phyloP scores from a whole-genome alignment of 345 rosid genomes.

The Linum usitatissimum region DNA sequence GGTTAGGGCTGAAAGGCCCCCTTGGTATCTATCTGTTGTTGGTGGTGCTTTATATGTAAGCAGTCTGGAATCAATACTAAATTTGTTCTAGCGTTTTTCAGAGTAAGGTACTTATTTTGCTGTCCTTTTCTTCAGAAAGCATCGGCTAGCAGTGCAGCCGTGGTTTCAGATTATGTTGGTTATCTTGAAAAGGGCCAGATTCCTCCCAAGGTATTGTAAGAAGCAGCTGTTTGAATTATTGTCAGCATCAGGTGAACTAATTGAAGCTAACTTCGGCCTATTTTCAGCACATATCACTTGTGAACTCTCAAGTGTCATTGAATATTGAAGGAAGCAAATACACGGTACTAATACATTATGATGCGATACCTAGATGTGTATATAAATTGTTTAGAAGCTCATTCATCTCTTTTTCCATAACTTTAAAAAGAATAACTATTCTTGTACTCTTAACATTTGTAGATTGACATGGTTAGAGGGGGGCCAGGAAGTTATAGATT shows the following conservation, averaged over 20 bases:
- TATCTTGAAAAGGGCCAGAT: constrained; percentile 99
- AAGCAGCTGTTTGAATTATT: not conserved
- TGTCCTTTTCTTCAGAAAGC: constrained; percentile 65
- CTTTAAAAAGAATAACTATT: not conserved
- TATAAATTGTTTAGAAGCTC: too few relatives aligned
- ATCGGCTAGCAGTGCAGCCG: constrained; percentile 85
- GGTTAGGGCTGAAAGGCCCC: constrained; percentile 98
- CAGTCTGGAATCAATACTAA: constrained; percentile 3
- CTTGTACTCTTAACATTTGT: constrained; percentile 1
- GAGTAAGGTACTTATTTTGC: not conserved
- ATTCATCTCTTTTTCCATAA: not conserved
- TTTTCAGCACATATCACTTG: constrained; percentile 91
- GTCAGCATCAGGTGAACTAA: constrained; percentile 9
- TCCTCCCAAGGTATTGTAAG: constrained; percentile 78
- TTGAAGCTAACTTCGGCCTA: constrained; percentile 13
- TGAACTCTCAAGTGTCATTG: constrained; percentile 89
- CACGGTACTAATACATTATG: constrained; percentile 30
- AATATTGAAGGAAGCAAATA: constrained; percentile 99
- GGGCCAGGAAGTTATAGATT: constrained; percentile 89
- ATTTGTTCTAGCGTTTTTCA: not conserved
- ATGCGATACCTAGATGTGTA: not conserved
- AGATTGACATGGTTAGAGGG: constrained; percentile 93
- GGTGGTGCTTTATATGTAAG: constrained; percentile 97
- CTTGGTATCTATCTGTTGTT: constrained; percentile 99
- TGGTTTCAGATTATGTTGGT: constrained; percentile 94